Percentiles rank a stretch among this genome's conserved stretches.
phyloP scores from a whole-genome alignment of 2,329 filamentous ascomycete species.

The Cytospora paraplurivora region DNA sequence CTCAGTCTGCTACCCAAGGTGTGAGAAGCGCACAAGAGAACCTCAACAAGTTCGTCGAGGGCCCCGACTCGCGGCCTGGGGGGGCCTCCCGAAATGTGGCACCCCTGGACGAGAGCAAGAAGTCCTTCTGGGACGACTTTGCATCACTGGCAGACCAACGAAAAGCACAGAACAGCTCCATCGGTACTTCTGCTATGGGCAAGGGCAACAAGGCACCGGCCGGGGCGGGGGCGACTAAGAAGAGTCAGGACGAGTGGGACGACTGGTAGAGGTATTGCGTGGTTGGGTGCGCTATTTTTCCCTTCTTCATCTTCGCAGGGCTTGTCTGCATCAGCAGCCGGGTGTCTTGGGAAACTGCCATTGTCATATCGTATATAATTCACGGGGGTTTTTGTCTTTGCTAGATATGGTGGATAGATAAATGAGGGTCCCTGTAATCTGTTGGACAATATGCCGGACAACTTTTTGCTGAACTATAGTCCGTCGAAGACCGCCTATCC shows the following conservation, averaged over 20 bases:
- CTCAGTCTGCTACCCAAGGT: slow-evolving; percentile 66
- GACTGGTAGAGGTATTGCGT: slow-evolving; percentile 50
- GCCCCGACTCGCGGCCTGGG: slow-evolving; percentile 44
- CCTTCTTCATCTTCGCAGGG: background rate
- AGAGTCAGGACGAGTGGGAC: slow-evolving; percentile 64
- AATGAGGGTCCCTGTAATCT: slow-evolving; percentile 2
- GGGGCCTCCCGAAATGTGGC: slow-evolving; percentile 33
- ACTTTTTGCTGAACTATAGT: background rate
- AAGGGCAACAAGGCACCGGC: slow-evolving; percentile 47
- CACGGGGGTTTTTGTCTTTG: background rate
- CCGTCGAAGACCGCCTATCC: background rate
- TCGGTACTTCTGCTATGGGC: slow-evolving; percentile 63
- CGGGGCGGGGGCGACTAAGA: slow-evolving; percentile 40
- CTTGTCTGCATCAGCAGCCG: background rate
- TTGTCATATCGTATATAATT: slow-evolving; percentile 17
- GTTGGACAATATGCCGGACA: background rate
- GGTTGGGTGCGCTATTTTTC: background rate
- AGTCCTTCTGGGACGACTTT: slow-evolving; percentile 93
- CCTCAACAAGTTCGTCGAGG: slow-evolving; percentile 87
- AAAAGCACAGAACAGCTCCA: slow-evolving; percentile 47
- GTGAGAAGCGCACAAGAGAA: slow-evolving; percentile 76
- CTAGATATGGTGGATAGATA: slow-evolving; percentile 10
- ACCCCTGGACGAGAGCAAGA: slow-evolving; percentile 64
- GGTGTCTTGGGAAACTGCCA: slow-evolving; percentile 6
- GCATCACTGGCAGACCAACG: slow-evolving; percentile 66